phyloP scores from a whole-genome alignment of 345 rosid species.

The Gossypium sturtianum region DNA sequence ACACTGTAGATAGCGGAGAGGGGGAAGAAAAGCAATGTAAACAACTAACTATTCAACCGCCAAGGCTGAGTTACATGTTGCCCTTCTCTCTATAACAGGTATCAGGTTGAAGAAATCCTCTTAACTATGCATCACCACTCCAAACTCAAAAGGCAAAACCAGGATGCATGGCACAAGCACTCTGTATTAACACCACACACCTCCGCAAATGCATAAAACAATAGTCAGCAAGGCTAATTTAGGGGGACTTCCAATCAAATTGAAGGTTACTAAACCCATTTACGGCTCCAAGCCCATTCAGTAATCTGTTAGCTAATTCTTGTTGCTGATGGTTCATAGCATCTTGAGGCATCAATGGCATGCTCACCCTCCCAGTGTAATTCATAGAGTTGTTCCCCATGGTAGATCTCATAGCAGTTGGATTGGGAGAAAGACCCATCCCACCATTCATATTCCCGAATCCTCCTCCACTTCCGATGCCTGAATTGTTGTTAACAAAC shows the following conservation, averaged over 20 bases:
- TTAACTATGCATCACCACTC: not conserved
- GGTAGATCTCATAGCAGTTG: constrained; percentile 38
- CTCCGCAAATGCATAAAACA: not conserved
- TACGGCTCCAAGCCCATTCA: constrained; percentile 45
- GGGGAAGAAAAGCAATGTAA: not conserved
- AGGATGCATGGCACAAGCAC: constrained; percentile 9
- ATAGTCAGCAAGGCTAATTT: constrained; percentile 5
- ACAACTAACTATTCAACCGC: not conserved
- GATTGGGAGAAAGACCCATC: constrained; percentile 29
- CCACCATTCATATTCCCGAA: constrained; percentile 33
- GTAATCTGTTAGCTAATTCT: constrained; percentile 43
- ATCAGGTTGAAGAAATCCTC: not conserved
- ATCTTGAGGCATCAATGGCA: constrained; percentile 30
- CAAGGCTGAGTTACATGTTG: not conserved
- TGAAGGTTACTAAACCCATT: constrained; percentile 45
- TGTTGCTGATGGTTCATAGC: constrained; percentile 44
- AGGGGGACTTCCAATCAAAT: constrained; percentile 57
- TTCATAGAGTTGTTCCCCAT: constrained; percentile 30
- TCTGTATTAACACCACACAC: not conserved
- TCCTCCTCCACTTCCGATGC: constrained; percentile 30
- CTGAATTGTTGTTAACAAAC: constrained; percentile 17
- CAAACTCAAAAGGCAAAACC: constrained; percentile 3
- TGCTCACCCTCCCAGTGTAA: constrained; percentile 32
- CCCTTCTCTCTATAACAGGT: not conserved
- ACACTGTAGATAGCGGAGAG: not conserved